Conservation (phyloP, 2,329 filamentous ascomycete species). For the Monilinia fructicola region DNA sequence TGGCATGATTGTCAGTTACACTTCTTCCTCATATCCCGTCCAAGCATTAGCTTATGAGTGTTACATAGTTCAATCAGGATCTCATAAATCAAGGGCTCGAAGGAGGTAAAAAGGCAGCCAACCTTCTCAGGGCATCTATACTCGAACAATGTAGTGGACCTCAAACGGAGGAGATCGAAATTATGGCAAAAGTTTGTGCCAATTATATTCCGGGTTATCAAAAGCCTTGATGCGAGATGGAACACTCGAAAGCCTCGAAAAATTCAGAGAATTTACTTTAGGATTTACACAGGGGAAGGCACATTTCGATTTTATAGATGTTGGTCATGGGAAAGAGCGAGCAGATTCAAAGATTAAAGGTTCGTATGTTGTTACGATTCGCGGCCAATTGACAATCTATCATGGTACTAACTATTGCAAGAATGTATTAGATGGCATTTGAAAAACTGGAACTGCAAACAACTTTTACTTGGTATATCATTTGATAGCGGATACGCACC, state of each 20-base stretch:
- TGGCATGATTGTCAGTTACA: constrained; percentile 54
- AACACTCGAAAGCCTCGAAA: constrained; percentile 46
- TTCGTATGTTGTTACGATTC: constrained; percentile 37
- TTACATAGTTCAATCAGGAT: constrained; percentile 55
- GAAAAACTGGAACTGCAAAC: constrained; percentile 60
- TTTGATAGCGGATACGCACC: constrained; percentile 61
- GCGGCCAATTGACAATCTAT: neutral
- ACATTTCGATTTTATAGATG: constrained; percentile 63
- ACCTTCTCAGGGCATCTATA: constrained; percentile 51
- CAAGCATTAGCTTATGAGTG: constrained; percentile 25
- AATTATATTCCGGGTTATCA: constrained; percentile 54
- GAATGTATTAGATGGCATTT: constrained; percentile 54
- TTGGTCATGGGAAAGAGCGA: constrained; percentile 58
- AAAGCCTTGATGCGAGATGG: constrained; percentile 52
- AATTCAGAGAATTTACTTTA: constrained; percentile 56
- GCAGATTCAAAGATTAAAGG: constrained; percentile 62
- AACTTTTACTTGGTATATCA: constrained; percentile 60
- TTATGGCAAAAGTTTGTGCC: constrained; percentile 57
- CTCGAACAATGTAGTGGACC: constrained; percentile 47
- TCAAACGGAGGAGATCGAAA: constrained; percentile 49
- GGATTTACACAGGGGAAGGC: constrained; percentile 61
- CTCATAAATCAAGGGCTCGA: constrained; percentile 54
- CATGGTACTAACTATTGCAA: constrained; percentile 29
- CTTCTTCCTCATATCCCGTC: constrained; percentile 26
- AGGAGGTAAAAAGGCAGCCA: constrained; percentile 43